Conservation (phyloP, 139 green algal genomes). For the Asterochloris erici region DNA sequence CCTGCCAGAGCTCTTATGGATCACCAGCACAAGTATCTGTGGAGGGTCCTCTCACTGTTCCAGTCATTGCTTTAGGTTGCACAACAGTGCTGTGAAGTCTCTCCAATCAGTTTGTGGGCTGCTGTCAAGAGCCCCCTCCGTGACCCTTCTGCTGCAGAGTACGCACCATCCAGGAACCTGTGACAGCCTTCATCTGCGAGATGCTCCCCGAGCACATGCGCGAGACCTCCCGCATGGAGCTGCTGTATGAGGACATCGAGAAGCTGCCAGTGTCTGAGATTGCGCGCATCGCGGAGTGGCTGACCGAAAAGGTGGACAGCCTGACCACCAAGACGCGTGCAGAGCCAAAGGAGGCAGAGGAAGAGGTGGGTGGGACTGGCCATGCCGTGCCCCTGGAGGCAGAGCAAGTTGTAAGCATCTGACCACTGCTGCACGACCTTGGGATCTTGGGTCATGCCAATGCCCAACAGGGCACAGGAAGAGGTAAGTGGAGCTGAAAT, state of each 20-base stretch:
- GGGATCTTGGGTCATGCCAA: too few relatives aligned
- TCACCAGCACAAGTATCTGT: too few relatives aligned
- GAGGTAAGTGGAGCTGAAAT: too few relatives aligned
- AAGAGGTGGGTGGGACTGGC: conserved; percentile 27
- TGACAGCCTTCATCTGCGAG: conserved; percentile 64
- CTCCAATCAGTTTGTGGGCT: too few relatives aligned
- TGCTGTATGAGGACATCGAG: conserved; percentile 78
- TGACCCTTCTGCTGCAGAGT: conserved; percentile 31
- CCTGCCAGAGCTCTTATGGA: too few relatives aligned
- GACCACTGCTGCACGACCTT: too few relatives aligned
- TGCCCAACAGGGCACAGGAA: too few relatives aligned
- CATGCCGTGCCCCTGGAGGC: too few relatives aligned
- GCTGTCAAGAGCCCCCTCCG: not conserved
- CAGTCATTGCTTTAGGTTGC: too few relatives aligned
- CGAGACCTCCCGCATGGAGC: conserved; percentile 51
- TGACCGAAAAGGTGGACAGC: conserved; percentile 80
- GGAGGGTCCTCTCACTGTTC: too few relatives aligned
- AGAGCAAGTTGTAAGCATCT: too few relatives aligned
- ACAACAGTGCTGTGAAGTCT: too few relatives aligned
- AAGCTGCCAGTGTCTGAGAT: conserved; percentile 59
- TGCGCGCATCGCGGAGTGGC: conserved; percentile 69
- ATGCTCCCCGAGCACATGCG: conserved; percentile 51
- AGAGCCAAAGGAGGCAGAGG: conserved; percentile 62
- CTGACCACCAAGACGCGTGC: conserved; percentile 65
- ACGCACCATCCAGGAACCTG: conserved; percentile 55